Conservation (phyloP, 2,329 filamentous ascomycete genomes). For the Penicillium janthinellum region DNA sequence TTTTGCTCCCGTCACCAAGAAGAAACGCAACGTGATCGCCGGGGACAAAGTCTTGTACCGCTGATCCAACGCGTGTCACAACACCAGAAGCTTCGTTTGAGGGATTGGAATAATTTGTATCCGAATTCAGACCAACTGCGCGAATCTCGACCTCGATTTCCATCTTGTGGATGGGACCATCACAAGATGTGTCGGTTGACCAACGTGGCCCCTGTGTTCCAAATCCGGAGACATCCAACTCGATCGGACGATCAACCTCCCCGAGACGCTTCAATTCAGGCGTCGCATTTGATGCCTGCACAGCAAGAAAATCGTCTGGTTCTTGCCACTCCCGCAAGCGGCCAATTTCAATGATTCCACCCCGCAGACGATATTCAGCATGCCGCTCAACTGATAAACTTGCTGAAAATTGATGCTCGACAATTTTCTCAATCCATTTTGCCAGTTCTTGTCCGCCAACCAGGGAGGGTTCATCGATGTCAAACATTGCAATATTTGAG, state of each 20-base stretch:
- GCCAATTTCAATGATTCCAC: conserved; percentile 18
- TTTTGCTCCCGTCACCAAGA: neutral
- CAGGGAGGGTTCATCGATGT: neutral
- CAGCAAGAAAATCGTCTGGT: conserved; percentile 18
- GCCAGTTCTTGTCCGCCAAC: neutral
- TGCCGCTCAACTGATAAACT: conserved; percentile 11
- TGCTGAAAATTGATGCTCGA: conserved; percentile 18
- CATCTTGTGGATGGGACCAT: neutral
- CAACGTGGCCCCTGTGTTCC: conserved; percentile 1
- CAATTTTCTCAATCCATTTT: conserved; percentile 3
- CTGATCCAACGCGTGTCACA: conserved; percentile 9
- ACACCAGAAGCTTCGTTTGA: conserved; percentile 20
- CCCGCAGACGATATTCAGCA: conserved; percentile 20
- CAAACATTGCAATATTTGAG: conserved; percentile 21
- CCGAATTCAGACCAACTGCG: conserved; percentile 16
- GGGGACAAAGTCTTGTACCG: conserved; percentile 2
- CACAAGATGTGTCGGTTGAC: conserved; percentile 9
- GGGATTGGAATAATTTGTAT: neutral
- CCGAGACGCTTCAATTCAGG: conserved; percentile 9
- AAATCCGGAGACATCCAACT: conserved; percentile 1
- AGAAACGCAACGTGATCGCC: conserved; percentile 21
- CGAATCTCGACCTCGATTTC: conserved; percentile 17
- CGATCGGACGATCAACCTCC: conserved; percentile 8
- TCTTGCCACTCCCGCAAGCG: conserved; percentile 16
- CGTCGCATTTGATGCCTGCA: conserved; percentile 2